These are phyloP conservation scores for Periconia sp. DNA, from an alignment of 2,329 filamentous ascomycete species.

Conservation along the genomic window DNA sequence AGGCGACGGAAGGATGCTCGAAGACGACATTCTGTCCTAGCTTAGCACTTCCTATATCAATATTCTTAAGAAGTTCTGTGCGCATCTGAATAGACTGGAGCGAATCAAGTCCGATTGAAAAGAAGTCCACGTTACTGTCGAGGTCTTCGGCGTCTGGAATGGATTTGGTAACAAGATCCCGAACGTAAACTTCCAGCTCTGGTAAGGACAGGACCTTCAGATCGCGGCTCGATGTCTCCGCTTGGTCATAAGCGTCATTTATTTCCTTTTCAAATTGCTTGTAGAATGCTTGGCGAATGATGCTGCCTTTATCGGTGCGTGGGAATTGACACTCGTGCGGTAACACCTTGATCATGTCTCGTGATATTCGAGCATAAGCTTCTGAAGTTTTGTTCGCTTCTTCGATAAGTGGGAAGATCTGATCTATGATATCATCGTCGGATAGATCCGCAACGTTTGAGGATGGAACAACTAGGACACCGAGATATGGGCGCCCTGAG, in stretches of 20 bases:
- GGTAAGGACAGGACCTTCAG: conserved; percentile 26
- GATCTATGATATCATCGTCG: conserved; percentile 54
- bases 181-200: conserved; percentile 36
- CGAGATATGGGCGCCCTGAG: conserved; percentile 57
- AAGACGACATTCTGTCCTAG: conserved; percentile 65
- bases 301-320: conserved; percentile 63
- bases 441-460: conserved; percentile 49
- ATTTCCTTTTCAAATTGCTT: conserved; percentile 57
- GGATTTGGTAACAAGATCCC: conserved; percentile 17
- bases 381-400: conserved; percentile 57
- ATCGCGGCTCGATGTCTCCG: conserved; percentile 11
- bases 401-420: conserved; percentile 58
- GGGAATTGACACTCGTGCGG: conserved; percentile 55
- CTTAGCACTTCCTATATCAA: conserved; percentile 54
- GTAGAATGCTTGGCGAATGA: conserved; percentile 61
- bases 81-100: conserved; percentile 64
- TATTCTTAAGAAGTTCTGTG: conserved; percentile 55
- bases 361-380: conserved; percentile 61
- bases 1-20: conserved; percentile 59
- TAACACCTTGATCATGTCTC: conserved; percentile 60
- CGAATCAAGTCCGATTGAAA: conserved; percentile 63
- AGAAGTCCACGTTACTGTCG: conserved; percentile 60
- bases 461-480: conserved; percentile 61
- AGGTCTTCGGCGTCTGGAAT: conserved; percentile 16
- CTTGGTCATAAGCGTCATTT: conserved; percentile 49